These are phyloP conservation scores for Phlebiopsis flavidoalba DNA, from an alignment of 768 basidiomycete genomes.

Conservation along the genomic window DNA sequence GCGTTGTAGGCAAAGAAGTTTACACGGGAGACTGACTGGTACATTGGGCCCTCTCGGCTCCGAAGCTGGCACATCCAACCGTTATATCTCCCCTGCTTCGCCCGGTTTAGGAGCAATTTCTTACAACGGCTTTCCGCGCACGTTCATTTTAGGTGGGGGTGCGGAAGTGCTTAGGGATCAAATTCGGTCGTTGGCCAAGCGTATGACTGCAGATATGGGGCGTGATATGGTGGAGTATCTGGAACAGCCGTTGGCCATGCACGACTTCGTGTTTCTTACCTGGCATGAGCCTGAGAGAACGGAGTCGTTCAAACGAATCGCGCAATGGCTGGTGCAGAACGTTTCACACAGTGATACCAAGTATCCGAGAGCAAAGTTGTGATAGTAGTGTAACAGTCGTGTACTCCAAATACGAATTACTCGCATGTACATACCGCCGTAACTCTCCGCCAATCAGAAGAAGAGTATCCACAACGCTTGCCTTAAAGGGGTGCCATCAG, in stretches of 20 bases:
- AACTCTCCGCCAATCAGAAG: not conserved
- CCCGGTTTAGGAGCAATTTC: slow-evolving; percentile 2
- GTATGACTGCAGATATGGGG: slow-evolving; percentile 30
- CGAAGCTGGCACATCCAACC: slow-evolving; percentile 5
- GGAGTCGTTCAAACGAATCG: slow-evolving; percentile 14
- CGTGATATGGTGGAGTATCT: slow-evolving; percentile 22
- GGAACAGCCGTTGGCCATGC: slow-evolving; percentile 25
- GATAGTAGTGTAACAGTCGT: not conserved
- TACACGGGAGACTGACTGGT: not conserved
- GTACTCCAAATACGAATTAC: not conserved
- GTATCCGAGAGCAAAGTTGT: not conserved
- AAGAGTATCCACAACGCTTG: not conserved
- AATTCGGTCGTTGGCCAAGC: slow-evolving; percentile 23
- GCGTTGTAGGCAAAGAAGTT: not conserved
- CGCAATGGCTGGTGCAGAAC: slow-evolving; percentile 21
- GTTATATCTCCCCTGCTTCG: slow-evolving; percentile 17
- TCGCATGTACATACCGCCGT: not conserved
- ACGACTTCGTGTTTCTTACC: slow-evolving; percentile 20
- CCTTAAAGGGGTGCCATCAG: not conserved
- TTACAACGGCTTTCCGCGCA: slow-evolving; percentile 26
- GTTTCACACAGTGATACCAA: too few relatives aligned
- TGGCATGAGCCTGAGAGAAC: slow-evolving; percentile 25
- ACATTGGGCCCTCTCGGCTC: slow-evolving; percentile 3
- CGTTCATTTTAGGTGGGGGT: slow-evolving; percentile 24
- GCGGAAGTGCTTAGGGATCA: slow-evolving; percentile 30